Percentiles rank a stretch among this genome's conserved stretches.
Evolutionary conservation across 495 filamentous ascomycete genomes (phyloP).

Genomic region (Hypoxylon intermedium): DNA sequence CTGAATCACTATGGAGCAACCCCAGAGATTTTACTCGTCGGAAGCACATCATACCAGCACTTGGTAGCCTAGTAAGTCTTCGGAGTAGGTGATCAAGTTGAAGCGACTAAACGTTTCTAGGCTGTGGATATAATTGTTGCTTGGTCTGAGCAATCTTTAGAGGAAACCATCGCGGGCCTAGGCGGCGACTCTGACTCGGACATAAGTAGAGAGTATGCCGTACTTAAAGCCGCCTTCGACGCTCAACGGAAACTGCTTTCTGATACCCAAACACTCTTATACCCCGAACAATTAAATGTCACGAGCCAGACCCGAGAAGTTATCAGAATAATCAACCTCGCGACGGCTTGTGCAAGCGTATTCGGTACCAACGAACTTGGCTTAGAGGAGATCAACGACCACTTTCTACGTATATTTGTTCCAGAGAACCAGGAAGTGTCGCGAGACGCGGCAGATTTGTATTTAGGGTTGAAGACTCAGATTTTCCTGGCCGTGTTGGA

Average conservation of each 20-base stretch:
- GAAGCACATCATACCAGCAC: slow-evolving; percentile 48
- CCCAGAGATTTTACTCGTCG: slow-evolving; percentile 42
- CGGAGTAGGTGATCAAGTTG: neutral
- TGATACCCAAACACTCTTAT: slow-evolving; percentile 71
- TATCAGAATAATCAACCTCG: slow-evolving; percentile 85
- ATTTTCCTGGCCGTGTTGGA: slow-evolving; percentile 73
- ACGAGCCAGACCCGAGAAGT: slow-evolving; percentile 62
- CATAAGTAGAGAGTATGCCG: slow-evolving; percentile 78
- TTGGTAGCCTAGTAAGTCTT: slow-evolving; percentile 49
- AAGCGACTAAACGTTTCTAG: slow-evolving; percentile 33
- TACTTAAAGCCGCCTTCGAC: slow-evolving; percentile 80
- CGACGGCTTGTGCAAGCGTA: slow-evolving; percentile 80
- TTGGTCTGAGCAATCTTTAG: slow-evolving; percentile 51
- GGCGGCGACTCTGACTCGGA: slow-evolving; percentile 77
- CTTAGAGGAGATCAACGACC: slow-evolving; percentile 81
- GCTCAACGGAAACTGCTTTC: slow-evolving; percentile 82
- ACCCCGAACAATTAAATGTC: slow-evolving; percentile 74
- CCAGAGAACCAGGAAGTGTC: slow-evolving; percentile 74
- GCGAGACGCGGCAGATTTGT: slow-evolving; percentile 73
- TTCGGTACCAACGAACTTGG: slow-evolving; percentile 85
- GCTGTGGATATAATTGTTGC: slow-evolving; percentile 55
- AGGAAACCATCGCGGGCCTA: slow-evolving; percentile 72
- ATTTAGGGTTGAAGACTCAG: slow-evolving; percentile 86
- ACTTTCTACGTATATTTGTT: slow-evolving; percentile 85
- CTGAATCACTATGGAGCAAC: slow-evolving; percentile 43